Conservation (phyloP, 2,329 filamentous ascomycete genomes). For the Hansfordia pulvinata region DNA sequence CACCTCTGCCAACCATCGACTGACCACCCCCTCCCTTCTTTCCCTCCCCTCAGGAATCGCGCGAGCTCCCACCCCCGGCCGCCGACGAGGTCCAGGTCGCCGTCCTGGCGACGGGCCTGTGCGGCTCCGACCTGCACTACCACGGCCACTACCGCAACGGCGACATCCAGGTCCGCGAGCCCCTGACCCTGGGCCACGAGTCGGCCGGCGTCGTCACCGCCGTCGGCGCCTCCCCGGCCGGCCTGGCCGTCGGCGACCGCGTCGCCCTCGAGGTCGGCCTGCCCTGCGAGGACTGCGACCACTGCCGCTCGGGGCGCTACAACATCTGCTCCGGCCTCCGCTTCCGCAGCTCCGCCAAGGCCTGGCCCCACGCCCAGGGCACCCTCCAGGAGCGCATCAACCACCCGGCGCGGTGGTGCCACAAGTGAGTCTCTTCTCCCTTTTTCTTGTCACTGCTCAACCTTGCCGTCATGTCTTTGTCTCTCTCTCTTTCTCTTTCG, state of each 20-base stretch:
- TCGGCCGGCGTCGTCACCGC: slow-evolving; percentile 51
- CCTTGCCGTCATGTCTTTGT: not conserved
- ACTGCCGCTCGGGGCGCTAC: slow-evolving; percentile 41
- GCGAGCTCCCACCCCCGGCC: slow-evolving; percentile 37
- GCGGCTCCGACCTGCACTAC: slow-evolving; percentile 56
- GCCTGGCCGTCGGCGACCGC: slow-evolving; percentile 50
- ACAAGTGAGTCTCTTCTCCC: slow-evolving; percentile 32
- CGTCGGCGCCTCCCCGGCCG: slow-evolving; percentile 32
- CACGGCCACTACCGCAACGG: slow-evolving; percentile 54
- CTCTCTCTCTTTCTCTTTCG: slow-evolving; percentile 1
- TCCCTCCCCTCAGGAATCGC: slow-evolving; percentile 34
- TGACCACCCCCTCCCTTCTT: not conserved
- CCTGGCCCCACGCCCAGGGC: slow-evolving; percentile 41
- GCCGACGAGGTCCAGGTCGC: slow-evolving; percentile 46
- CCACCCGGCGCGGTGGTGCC: slow-evolving; percentile 41
- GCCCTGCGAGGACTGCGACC: slow-evolving; percentile 35
- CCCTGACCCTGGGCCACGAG: slow-evolving; percentile 51
- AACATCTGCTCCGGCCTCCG: slow-evolving; percentile 45
- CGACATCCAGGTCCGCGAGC: slow-evolving; percentile 43
- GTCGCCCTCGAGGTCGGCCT: slow-evolving; percentile 50
- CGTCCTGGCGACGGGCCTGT: slow-evolving; percentile 49
- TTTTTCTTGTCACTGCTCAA: too few species aligned
- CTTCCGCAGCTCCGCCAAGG: slow-evolving; percentile 44
- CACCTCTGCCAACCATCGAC: not conserved
- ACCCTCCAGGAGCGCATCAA: slow-evolving; percentile 43